Conservation (phyloP, 176 grass and related monocot species). For the Paspalum notatum region DNA sequence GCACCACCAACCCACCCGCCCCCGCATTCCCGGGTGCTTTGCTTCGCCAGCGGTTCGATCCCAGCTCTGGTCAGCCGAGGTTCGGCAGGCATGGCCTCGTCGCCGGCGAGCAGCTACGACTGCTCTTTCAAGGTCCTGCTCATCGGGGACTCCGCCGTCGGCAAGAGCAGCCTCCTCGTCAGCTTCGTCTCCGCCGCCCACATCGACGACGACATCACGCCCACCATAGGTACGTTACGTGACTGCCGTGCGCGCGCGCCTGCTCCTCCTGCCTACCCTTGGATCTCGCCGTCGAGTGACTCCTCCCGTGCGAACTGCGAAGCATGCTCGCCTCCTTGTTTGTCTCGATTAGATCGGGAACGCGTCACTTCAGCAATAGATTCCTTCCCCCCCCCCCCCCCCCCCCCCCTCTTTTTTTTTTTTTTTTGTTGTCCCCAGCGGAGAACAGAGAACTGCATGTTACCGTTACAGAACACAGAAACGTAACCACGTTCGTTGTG, state of each 20-base stretch:
- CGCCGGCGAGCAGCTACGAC: slow-evolving; percentile 54
- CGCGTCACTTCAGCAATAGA: background rate
- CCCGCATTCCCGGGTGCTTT: slow-evolving; percentile 25
- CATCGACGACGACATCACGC: slow-evolving; percentile 50
- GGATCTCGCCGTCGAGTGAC: slow-evolving; percentile 38
- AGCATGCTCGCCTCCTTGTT: slow-evolving; percentile 5
- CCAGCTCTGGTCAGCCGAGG: background rate
- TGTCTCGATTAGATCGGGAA: slow-evolving; percentile 6
- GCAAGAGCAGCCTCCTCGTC: slow-evolving; percentile 82
- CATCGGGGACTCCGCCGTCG: slow-evolving; percentile 80
- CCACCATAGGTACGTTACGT: slow-evolving; percentile 72
- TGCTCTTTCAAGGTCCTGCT: slow-evolving; percentile 82
- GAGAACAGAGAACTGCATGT: background rate
- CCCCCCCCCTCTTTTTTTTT: no score
- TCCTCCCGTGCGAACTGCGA: background rate
- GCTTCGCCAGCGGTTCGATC: slow-evolving; percentile 32
- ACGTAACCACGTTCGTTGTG: background rate
- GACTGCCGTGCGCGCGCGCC: background rate
- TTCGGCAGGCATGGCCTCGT: slow-evolving; percentile 41
- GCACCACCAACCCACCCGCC: slow-evolving; percentile 49
- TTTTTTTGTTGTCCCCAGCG: slow-evolving; percentile 11
- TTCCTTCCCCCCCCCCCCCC: no score
- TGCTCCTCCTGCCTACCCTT: background rate
- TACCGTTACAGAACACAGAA: background rate
- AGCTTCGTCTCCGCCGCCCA: slow-evolving; percentile 72